A percentile compares a stretch with the other conserved stretches of the same genome.
Evolutionary conservation across 805 yeast species (phyloP).

Genomic region (Candida awuae): DNA sequence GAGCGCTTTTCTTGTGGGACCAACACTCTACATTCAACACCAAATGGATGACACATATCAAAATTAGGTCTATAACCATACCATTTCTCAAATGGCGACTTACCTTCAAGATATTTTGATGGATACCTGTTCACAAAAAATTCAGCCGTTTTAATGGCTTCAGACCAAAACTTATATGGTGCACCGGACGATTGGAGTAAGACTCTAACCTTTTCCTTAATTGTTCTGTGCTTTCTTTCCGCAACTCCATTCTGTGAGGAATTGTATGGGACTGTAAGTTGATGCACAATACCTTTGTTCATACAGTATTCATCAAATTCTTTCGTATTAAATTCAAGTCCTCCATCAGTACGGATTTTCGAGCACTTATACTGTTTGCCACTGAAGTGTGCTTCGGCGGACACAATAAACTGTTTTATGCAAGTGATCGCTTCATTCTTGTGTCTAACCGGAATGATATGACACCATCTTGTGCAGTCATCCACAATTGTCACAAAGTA

Average conservation of each 20-base stretch:
- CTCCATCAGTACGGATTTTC: constrained; percentile 1
- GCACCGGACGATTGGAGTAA: constrained; percentile 1
- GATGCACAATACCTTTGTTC: constrained; percentile 4
- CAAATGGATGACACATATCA: constrained; percentile 2
- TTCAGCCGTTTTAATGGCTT: constrained; percentile 5
- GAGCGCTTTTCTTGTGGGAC: constrained; percentile 4
- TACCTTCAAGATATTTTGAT: neutral
- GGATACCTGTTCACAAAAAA: constrained; percentile 4
- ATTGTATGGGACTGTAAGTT: constrained; percentile 7
- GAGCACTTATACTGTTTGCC: neutral
- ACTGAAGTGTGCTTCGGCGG: constrained; percentile 4
- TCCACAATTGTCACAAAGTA: constrained; percentile 11
- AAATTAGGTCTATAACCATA: constrained; percentile 2
- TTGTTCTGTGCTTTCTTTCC: constrained; percentile 8
- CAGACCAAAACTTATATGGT: constrained; percentile 4
- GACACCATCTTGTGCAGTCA: constrained; percentile 4
- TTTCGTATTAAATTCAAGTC: constrained; percentile 1
- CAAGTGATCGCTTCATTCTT: neutral
- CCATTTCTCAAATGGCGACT: constrained; percentile 3
- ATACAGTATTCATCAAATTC: neutral
- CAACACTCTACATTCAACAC: neutral
- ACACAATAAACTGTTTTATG: neutral
- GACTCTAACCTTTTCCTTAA: constrained; percentile 1
- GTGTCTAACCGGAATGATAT: neutral
- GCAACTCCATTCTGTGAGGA: constrained; percentile 13